Percentiles rank a stretch among this genome's conserved stretches.
These are phyloP conservation scores for Echinosophora koreensis DNA, from an alignment of 306 rosid species.

Conservation along the genomic window DNA sequence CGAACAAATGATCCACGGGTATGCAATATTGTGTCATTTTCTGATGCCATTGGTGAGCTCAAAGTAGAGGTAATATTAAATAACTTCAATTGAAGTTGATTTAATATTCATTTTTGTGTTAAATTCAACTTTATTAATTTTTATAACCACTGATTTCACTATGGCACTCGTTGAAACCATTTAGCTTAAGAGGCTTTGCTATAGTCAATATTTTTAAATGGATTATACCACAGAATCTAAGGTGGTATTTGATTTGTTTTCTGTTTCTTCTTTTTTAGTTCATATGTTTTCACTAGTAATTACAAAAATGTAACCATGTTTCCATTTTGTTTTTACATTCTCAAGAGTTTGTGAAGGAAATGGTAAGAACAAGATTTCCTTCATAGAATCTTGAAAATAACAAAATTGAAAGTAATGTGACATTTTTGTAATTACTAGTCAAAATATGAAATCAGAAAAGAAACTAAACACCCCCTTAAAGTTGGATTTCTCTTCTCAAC, in stretches of 20 bases:
- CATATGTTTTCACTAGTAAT: too few species aligned
- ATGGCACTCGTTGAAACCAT: conserved; percentile 1
- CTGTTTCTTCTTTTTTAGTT: too few species aligned
- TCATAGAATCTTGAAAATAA: too few species aligned
- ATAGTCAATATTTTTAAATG: neutral
- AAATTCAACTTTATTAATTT: conserved; percentile 19
- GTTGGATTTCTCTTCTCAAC: neutral
- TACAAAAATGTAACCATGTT: too few species aligned
- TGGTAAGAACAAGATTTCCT: too few species aligned
- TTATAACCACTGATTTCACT: neutral
- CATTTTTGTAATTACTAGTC: too few species aligned
- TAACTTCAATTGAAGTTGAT: conserved; percentile 38
- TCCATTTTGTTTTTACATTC: too few species aligned
- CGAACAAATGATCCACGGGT: conserved; percentile 87
- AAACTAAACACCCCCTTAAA: neutral
- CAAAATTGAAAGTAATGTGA: too few species aligned
- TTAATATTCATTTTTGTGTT: conserved; percentile 34
- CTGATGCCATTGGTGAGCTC: conserved; percentile 96
- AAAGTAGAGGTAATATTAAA: conserved; percentile 81
- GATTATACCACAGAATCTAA: conserved; percentile 13
- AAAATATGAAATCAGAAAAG: too few species aligned
- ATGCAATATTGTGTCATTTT: conserved; percentile 80
- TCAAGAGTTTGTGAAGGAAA: too few species aligned
- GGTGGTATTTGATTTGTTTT: too few species aligned
- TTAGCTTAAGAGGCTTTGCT: conserved; percentile 23